These are phyloP conservation scores for Elsinoe australis DNA, from an alignment of 2,329 filamentous ascomycete species.

Conservation along the genomic window DNA sequence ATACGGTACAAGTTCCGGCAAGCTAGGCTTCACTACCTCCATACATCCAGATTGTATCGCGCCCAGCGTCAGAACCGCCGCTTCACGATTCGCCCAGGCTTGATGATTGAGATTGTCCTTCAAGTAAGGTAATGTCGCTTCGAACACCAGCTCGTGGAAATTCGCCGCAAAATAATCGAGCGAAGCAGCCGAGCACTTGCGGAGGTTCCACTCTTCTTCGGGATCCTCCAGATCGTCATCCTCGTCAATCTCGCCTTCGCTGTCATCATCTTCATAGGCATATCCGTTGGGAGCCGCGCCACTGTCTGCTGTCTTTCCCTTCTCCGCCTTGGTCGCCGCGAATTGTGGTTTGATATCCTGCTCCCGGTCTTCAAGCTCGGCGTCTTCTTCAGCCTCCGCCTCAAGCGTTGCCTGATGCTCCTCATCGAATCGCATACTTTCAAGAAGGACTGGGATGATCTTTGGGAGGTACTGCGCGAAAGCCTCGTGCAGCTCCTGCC, in stretches of 20 bases:
- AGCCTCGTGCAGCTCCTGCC: constrained; percentile 67
- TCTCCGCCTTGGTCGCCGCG: constrained; percentile 50
- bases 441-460: constrained; percentile 82
- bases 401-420: constrained; percentile 85
- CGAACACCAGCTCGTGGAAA: constrained; percentile 81
- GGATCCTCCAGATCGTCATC: constrained; percentile 63
- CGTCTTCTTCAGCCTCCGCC: constrained; percentile 70
- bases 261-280: constrained; percentile 59
- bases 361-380: constrained; percentile 79
- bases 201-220: constrained; percentile 88
- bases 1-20: constrained; percentile 84
- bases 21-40: constrained; percentile 77
- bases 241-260: constrained; percentile 80
- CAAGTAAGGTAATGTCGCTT: constrained; percentile 84
- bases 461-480: constrained; percentile 71
- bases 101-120: constrained; percentile 79
- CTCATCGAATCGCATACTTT: constrained; percentile 93
- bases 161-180: constrained; percentile 89
- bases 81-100: constrained; percentile 89
- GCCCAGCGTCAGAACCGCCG: constrained; percentile 85
- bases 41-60: constrained; percentile 94
- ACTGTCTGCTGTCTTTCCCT: constrained; percentile 20
- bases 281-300: constrained; percentile 35
- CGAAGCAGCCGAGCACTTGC: constrained; percentile 94
- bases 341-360: constrained; percentile 92